These are phyloP conservation scores for Yamadazyma oceani DNA, from an alignment of 1,139 yeast species.

Conservation along the genomic window DNA sequence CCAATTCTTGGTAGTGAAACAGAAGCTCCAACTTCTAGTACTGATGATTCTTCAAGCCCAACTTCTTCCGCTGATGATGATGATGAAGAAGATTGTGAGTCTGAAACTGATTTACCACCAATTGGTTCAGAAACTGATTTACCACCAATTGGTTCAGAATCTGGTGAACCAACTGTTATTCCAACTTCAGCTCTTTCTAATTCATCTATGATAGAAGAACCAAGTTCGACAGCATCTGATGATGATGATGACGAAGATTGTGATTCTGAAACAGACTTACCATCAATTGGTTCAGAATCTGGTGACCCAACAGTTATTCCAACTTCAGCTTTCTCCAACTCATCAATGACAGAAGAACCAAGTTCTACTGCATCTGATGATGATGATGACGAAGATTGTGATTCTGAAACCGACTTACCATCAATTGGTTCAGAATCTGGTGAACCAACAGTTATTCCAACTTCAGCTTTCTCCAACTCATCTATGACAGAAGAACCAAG, in stretches of 20 bases:
- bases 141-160: conserved; percentile 9
- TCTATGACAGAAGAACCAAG: conserved; percentile 1
- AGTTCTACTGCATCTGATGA: conserved; percentile 7
- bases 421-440: conserved; percentile 5
- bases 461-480: not conserved
- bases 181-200: conserved; percentile 3
- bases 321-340: too few relatives aligned
- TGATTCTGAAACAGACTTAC: conserved; percentile 3
- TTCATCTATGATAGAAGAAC: not conserved
- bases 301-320: conserved; percentile 3
- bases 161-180: conserved; percentile 3
- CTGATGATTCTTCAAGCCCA: not conserved
- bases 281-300: conserved; percentile 1
- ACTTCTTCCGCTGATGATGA: conserved; percentile 9
- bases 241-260: conserved; percentile 15
- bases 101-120: conserved; percentile 9
- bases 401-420: conserved; percentile 3
- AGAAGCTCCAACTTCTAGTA: conserved; percentile 2
- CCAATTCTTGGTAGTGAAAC: not conserved
- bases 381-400: conserved; percentile 15
- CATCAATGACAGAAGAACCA: not conserved
- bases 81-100: conserved; percentile 16
- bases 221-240: conserved; percentile 7
- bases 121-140: conserved; percentile 6
- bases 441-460: conserved; percentile 3